Evolutionary conservation across 1,284 basidiomycete genomes (phyloP).

Genomic region (Papiliotrema nemorosa): DNA sequence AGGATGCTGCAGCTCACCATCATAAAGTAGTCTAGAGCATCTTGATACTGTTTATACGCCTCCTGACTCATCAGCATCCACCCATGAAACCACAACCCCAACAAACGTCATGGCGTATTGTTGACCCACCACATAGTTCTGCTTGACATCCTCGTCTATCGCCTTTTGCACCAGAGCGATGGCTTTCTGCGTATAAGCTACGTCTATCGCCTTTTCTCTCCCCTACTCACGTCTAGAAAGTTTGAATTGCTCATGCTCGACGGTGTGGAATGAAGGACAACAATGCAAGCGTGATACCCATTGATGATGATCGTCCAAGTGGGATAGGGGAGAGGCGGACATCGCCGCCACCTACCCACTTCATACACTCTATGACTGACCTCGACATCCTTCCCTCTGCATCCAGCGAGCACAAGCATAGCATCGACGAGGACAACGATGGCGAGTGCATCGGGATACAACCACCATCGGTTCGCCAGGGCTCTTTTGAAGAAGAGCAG

Average conservation of each 20-base stretch:
- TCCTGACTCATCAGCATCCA: slow-evolving; percentile 52
- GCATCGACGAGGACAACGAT: no score
- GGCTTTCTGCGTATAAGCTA: slow-evolving; percentile 62
- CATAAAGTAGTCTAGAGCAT: slow-evolving; percentile 97
- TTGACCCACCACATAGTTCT: slow-evolving; percentile 65
- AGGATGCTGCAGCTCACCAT: slow-evolving; percentile 54
- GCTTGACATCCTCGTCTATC: slow-evolving; percentile 90
- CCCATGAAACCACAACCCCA: no score
- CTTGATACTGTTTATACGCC: slow-evolving; percentile 91
- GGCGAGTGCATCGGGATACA: slow-evolving; percentile 50
- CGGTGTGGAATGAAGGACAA: background rate
- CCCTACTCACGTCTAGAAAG: slow-evolving; percentile 53
- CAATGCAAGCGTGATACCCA: background rate
- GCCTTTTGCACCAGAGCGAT: slow-evolving; percentile 93
- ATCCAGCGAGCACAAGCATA: no score
- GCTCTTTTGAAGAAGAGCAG: slow-evolving; percentile 49
- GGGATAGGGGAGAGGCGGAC: background rate
- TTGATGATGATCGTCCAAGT: background rate
- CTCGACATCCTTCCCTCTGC: background rate
- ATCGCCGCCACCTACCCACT: background rate
- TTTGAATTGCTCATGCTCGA: slow-evolving; percentile 52
- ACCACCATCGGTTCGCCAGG: slow-evolving; percentile 48
- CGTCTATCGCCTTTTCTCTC: background rate
- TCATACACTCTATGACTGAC: background rate
- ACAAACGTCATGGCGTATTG: background rate